Percentiles rank a stretch among this genome's conserved stretches.
Conservation (phyloP, 345 rosid genomes). For the Gossypium raimondii region DNA sequence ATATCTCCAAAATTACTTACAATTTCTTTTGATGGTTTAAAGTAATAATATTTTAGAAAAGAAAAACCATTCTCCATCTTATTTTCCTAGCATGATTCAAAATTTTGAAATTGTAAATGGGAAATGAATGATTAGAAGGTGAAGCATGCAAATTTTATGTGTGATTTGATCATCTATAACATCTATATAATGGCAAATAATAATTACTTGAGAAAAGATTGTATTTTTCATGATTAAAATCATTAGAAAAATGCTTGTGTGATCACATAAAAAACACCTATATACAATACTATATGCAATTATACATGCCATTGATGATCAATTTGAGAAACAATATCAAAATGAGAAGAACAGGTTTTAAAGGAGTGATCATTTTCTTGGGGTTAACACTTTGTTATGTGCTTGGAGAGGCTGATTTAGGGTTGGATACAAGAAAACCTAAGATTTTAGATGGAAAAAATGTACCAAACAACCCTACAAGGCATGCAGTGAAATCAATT, state of each 20-base stretch:
- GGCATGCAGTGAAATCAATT: slow-evolving; percentile 31
- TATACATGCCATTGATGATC: not conserved
- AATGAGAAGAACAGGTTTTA: slow-evolving; percentile 5
- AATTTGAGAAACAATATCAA: not conserved
- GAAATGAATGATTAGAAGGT: slow-evolving; percentile 37
- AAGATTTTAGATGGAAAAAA: not conserved
- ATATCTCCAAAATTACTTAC: not conserved
- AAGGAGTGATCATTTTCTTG: slow-evolving; percentile 2
- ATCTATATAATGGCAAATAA: not conserved
- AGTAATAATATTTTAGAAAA: not conserved
- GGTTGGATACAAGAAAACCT: not conserved
- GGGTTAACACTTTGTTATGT: slow-evolving; percentile 5
- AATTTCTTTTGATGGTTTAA: not conserved
- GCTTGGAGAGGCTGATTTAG: not conserved
- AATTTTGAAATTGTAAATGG: slow-evolving; percentile 7
- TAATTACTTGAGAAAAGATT: not conserved
- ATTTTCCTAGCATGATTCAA: not conserved
- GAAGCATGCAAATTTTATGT: slow-evolving; percentile 33
- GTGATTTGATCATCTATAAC: slow-evolving; percentile 4
- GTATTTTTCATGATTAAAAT: not conserved
- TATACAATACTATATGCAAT: not conserved
- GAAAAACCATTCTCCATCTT: not conserved
- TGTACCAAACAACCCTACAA: not conserved
- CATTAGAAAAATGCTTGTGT: slow-evolving; percentile 1
- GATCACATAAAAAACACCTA: not conserved